Evolutionary conservation across 176 grass and related monocot species (phyloP).

Genomic region (Rhipidocladum racemiflorum): DNA sequence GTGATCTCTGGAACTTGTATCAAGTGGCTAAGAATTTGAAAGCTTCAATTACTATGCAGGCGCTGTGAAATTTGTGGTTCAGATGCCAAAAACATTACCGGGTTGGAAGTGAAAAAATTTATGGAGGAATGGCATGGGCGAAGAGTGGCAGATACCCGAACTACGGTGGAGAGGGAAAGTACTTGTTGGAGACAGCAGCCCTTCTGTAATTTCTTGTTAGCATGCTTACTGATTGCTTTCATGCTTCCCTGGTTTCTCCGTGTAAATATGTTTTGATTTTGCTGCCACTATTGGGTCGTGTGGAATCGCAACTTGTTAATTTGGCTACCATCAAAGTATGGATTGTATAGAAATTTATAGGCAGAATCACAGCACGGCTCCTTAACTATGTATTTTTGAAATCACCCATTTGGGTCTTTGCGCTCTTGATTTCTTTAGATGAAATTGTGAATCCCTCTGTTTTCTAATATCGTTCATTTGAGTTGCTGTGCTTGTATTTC

Average conservation of each 20-base stretch:
- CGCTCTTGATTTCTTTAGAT: neutral
- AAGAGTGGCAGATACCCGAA: constrained; percentile 13
- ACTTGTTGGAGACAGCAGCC: constrained; percentile 50
- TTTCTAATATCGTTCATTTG: neutral
- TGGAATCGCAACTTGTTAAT: neutral
- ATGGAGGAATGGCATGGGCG: constrained; percentile 66
- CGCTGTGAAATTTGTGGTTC: constrained; percentile 68
- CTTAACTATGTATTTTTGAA: neutral
- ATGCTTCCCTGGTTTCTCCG: constrained; percentile 80
- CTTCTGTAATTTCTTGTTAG: constrained; percentile 62
- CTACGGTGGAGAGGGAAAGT: constrained; percentile 14
- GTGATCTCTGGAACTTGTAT: neutral
- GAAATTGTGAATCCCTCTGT: neutral
- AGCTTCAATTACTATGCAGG: constrained; percentile 32
- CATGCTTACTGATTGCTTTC: constrained; percentile 57
- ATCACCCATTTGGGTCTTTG: neutral
- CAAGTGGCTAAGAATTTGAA: constrained; percentile 12
- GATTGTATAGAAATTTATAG: neutral
- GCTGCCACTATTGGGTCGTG: neutral
- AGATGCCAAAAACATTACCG: constrained; percentile 61
- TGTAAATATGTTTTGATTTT: constrained; percentile 60
- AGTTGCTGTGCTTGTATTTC: neutral
- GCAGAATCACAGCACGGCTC: constrained; percentile 6
- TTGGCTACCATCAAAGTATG: neutral
- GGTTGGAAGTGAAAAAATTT: constrained; percentile 51